Conservation (phyloP, 306 rosid genomes). For the Neltuma alba region DNA sequence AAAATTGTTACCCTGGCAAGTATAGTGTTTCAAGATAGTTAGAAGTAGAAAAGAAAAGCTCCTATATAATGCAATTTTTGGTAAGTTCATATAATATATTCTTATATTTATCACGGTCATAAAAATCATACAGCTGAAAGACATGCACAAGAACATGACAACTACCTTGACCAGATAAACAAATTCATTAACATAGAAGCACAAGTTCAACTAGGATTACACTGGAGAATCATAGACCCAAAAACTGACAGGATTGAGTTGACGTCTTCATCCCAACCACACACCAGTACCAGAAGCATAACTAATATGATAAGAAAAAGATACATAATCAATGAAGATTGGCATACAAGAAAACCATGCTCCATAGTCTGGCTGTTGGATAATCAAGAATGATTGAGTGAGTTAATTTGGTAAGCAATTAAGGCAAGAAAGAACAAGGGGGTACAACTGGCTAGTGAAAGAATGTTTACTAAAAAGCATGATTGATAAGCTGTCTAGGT, state of each 20-base stretch:
- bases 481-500: background rate
- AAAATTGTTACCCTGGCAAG: slow-evolving; percentile 69
- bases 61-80: slow-evolving; percentile 17
- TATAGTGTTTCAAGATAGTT: slow-evolving; percentile 25
- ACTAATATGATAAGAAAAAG: no score
- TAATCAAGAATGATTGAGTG: background rate
- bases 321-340: no score
- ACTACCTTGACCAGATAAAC: slow-evolving; percentile 20
- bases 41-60: slow-evolving; percentile 20
- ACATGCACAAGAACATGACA: slow-evolving; percentile 18
- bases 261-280: no score
- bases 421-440: background rate
- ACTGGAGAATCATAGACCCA: slow-evolving; percentile 32
- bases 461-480: background rate
- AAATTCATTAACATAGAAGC: slow-evolving; percentile 23
- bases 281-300: no score
- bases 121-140: slow-evolving; percentile 10
- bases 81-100: background rate
- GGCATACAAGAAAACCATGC: background rate
- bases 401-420: background rate
- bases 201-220: slow-evolving; percentile 18
- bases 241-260: background rate
- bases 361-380: background rate
- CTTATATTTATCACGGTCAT: slow-evolving; percentile 9
- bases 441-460: background rate